These are phyloP conservation scores for Helotiales sp. DNA, from an alignment of 2,329 filamentous ascomycete genomes.

Conservation along the genomic window DNA sequence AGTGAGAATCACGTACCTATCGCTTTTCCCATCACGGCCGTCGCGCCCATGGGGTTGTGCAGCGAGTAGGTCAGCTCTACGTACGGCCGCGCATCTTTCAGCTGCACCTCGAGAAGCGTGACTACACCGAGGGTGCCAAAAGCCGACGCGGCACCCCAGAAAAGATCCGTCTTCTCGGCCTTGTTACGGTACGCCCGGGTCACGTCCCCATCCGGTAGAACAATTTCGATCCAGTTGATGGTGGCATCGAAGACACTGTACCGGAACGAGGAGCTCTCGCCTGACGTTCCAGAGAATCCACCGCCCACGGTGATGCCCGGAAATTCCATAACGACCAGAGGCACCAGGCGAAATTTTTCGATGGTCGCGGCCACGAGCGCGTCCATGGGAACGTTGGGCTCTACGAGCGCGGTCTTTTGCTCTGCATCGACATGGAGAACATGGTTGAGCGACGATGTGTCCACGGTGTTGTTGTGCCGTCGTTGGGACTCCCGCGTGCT, in stretches of 20 bases:
- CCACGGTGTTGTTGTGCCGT: constrained; percentile 42
- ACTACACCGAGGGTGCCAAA: constrained; percentile 62
- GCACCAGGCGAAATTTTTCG: constrained; percentile 53
- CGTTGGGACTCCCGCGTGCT: constrained; percentile 47
- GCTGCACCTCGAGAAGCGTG: constrained; percentile 57
- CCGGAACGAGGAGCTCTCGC: constrained; percentile 66
- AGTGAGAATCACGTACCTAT: no score
- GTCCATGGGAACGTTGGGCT: constrained; percentile 72
- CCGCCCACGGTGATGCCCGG: constrained; percentile 69
- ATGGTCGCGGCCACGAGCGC: constrained; percentile 58
- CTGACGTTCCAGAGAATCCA: constrained; percentile 65
- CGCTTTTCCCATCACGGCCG: constrained; percentile 33
- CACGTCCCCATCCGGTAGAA: constrained; percentile 58
- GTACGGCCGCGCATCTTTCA: constrained; percentile 52
- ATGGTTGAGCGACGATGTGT: constrained; percentile 48
- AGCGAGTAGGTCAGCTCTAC: constrained; percentile 55
- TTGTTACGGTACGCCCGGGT: constrained; percentile 47
- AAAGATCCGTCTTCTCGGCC: constrained; percentile 52
- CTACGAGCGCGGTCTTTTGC: constrained; percentile 52
- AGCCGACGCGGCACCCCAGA: constrained; percentile 57
- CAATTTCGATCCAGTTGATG: constrained; percentile 61
- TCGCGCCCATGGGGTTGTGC: neutral
- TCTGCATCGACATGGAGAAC: constrained; percentile 44
- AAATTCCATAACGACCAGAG: constrained; percentile 70
- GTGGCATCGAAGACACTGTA: constrained; percentile 67